These are phyloP conservation scores for Neurospora discreta DNA, from an alignment of 495 filamentous ascomycete genomes.

Conservation along the genomic window DNA sequence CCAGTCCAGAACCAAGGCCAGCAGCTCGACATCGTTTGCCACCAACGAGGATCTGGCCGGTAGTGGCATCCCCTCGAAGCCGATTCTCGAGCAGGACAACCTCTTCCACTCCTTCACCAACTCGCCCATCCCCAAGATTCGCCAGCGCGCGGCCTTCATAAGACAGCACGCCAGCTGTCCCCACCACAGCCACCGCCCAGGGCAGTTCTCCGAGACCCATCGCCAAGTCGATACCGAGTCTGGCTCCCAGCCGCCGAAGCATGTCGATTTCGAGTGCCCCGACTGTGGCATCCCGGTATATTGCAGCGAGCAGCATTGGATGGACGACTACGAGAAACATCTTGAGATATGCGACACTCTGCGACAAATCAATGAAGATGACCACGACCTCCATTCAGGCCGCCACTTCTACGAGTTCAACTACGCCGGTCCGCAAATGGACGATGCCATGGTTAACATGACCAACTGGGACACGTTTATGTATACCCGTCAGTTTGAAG, in stretches of 20 bases:
- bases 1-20: conserved; percentile 4
- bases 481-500: conserved; percentile 78
- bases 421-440: conserved; percentile 78
- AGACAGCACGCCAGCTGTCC: conserved; percentile 86
- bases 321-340: conserved; percentile 86
- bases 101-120: conserved; percentile 86
- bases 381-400: conserved; percentile 85
- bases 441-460: conserved; percentile 90
- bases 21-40: neutral
- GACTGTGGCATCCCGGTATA: conserved; percentile 93
- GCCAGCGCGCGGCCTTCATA: conserved; percentile 75
- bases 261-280: conserved; percentile 87
- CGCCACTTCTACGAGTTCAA: conserved; percentile 90
- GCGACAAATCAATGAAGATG: conserved; percentile 90
- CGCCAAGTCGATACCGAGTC: conserved; percentile 31
- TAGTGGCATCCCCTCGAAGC: conserved; percentile 2
- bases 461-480: conserved; percentile 97
- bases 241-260: conserved; percentile 50
- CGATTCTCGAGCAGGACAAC: conserved; percentile 61
- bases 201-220: conserved; percentile 38
- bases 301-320: conserved; percentile 89
- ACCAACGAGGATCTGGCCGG: neutral
- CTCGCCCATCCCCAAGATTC: conserved; percentile 76
- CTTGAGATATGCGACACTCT: conserved; percentile 86
- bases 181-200: conserved; percentile 70